Base-by-base conservation (phyloP, 108 stramenopile species). In the Epipyxis sp. region DNA sequence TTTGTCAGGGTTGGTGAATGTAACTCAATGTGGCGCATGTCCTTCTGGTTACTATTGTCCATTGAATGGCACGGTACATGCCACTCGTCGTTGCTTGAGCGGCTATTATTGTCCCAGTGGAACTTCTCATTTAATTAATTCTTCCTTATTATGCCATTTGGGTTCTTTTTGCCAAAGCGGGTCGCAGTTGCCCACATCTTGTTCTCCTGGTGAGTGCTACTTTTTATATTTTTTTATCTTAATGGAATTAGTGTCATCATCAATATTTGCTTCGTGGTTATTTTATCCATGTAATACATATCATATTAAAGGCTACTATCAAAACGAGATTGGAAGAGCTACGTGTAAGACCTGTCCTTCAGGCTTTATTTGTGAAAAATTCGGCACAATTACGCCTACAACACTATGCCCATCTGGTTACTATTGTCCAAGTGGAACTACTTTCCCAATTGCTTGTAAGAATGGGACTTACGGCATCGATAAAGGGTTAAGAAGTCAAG, bases 401-500 rank as follows among this genome's bases (percentile, higher is more conserved):
- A 37, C 34, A 6, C 25, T 25, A 58, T 87, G 84, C 79, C 82
- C 69, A 20, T 0, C 62, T 34, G 6, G 34, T 1, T n/a, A 40
- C 39, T 83, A 82, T 78, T 84, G 87, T 72, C 35, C 62, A 25
- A 6, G 1, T 35, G 78, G 45, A 44, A 67, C 50, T 40, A 41
- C 16, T 16, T 29, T 30, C 39, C 44, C 59, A 20, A 41, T 44
- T 1, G 30, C 42, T 0, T 86, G 82, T 59, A 65, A 79, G 6
- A 6, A 42, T 29, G 82, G 82, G 25, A 67, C 82, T 0, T 83
- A 69, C 32, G 50, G 72, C 34, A 58, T 13, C 42, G 2, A 80
- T 67, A 59, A 85, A 62, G n/a, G 71, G 41, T 83, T 82, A 82
- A 37, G 77, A 80, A 40, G 85, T 69, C 81, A 84, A 85, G 76